A percentile compares a stretch with the other conserved stretches of the same genome.
These are phyloP conservation scores for Cunninghamia lanceolata DNA, from an alignment of 75 land plant genomes.

Conservation along the genomic window DNA sequence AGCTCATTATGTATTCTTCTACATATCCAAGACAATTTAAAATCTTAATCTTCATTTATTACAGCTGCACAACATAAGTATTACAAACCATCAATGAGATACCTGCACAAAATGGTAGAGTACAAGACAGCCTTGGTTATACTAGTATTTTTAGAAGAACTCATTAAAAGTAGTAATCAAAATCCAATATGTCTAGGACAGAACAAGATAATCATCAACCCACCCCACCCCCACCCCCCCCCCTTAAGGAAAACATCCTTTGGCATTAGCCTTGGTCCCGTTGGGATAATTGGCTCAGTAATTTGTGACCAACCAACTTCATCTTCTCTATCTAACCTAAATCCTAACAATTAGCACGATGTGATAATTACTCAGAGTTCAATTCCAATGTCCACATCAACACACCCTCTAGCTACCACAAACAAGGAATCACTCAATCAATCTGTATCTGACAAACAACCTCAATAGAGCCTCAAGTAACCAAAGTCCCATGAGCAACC, in stretches of 20 bases:
- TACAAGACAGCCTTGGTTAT: not conserved
- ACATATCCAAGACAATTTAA: not conserved
- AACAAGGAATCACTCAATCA: not conserved
- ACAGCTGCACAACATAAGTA: not conserved
- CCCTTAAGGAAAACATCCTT: not conserved
- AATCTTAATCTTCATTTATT: not conserved
- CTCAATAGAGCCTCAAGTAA: not conserved
- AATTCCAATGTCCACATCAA: not conserved
- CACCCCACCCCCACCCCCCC: too few species aligned
- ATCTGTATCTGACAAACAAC: not conserved
- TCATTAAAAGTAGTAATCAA: not conserved
- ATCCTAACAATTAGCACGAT: not conserved
- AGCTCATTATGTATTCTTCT: not conserved
- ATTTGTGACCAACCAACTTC: not conserved
- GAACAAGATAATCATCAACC: not conserved
- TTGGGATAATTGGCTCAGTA: not conserved
- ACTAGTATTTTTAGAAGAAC: not conserved
- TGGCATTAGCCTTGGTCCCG: not conserved
- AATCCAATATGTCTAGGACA: not conserved
- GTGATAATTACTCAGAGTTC: not conserved
- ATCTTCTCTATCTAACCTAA: not conserved
- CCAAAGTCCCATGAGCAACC: not conserved
- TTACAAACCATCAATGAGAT: not conserved
- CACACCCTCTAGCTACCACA: not conserved
- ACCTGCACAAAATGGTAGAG: not conserved